phyloP scores from a whole-genome alignment of 2,329 filamentous ascomycete species.

The Aspergillus alliaceus region DNA sequence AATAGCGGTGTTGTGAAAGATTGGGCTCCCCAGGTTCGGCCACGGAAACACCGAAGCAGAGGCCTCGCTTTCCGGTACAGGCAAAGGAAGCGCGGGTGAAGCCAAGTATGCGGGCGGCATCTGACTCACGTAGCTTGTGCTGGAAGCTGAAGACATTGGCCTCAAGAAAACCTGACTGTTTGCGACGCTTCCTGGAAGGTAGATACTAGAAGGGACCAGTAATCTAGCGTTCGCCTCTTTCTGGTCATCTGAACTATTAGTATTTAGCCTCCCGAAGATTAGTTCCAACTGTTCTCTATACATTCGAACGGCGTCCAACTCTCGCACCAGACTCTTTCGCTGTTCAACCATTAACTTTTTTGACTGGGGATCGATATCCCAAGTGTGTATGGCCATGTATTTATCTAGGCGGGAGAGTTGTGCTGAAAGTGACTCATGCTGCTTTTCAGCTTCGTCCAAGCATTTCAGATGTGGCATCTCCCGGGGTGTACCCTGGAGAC shows the following conservation, averaged over 20 bases:
- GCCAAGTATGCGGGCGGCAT: neutral
- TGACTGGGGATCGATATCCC: slow-evolving; percentile 34
- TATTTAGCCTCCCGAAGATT: slow-evolving; percentile 16
- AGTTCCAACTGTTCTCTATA: slow-evolving; percentile 37
- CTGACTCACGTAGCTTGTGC: neutral
- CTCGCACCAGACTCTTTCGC: slow-evolving; percentile 36
- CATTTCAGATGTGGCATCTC: slow-evolving; percentile 21
- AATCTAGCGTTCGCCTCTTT: slow-evolving; percentile 2
- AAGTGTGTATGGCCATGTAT: slow-evolving; percentile 40
- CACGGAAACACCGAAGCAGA: neutral
- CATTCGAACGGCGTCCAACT: slow-evolving; percentile 37
- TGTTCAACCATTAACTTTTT: slow-evolving; percentile 38
- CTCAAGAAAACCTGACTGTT: neutral
- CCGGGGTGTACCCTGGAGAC: slow-evolving; percentile 2
- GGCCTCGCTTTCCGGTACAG: neutral
- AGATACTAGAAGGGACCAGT: neutral
- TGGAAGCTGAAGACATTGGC: neutral
- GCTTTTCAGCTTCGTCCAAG: slow-evolving; percentile 30
- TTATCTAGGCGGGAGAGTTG: slow-evolving; percentile 39
- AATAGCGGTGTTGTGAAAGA: neutral
- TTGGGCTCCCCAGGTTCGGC: neutral
- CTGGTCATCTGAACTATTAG: neutral
- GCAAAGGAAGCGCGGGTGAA: neutral
- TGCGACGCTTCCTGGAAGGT: neutral
- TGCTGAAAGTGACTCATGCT: slow-evolving; percentile 29